phyloP scores from a whole-genome alignment of 108 stramenopile genomes.

The Pseudonitzschia delicatissima region DNA sequence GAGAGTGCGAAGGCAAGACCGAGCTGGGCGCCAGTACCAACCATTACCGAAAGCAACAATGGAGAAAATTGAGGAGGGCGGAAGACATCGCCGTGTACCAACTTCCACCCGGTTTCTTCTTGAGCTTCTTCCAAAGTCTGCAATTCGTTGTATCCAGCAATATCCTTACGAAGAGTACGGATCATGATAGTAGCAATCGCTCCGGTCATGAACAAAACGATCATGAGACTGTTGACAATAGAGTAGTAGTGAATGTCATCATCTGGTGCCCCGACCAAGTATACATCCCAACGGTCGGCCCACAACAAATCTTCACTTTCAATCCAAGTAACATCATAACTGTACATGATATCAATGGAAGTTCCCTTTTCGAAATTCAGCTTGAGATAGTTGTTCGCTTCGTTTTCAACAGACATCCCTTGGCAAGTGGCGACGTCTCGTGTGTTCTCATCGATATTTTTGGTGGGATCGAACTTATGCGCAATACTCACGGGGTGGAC shows the following conservation, averaged over 20 bases:
- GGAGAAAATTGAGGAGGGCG: conserved; percentile 84
- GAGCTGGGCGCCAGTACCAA: conserved; percentile 94
- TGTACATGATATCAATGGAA: conserved; percentile 64
- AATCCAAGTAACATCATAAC: conserved; percentile 95
- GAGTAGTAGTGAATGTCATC: conserved; percentile 99
- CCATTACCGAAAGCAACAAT: conserved; percentile 87
- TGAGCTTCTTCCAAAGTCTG: conserved; percentile 80
- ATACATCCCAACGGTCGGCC: conserved; percentile 99
- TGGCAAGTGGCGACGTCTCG: conserved; percentile 21
- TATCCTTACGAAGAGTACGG: conserved; percentile 94
- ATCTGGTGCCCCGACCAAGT: conserved; percentile 88
- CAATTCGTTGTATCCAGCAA: conserved; percentile 95
- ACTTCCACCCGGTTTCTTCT: conserved; percentile 98
- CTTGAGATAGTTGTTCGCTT: conserved; percentile 43
- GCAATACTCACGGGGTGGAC: conserved; percentile 86
- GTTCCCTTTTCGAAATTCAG: conserved; percentile 18
- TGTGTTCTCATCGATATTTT: neutral
- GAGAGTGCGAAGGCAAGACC: conserved; percentile 77
- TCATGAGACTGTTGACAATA: conserved; percentile 98
- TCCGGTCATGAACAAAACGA: conserved; percentile 96
- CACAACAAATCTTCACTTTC: conserved; percentile 73
- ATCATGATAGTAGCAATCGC: conserved; percentile 96
- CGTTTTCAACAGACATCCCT: conserved; percentile 49
- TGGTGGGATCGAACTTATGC: conserved; percentile 43
- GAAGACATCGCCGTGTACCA: conserved; percentile 97